These are phyloP conservation scores for Suillus weaverae DNA, from an alignment of 768 basidiomycete genomes.

Conservation along the genomic window DNA sequence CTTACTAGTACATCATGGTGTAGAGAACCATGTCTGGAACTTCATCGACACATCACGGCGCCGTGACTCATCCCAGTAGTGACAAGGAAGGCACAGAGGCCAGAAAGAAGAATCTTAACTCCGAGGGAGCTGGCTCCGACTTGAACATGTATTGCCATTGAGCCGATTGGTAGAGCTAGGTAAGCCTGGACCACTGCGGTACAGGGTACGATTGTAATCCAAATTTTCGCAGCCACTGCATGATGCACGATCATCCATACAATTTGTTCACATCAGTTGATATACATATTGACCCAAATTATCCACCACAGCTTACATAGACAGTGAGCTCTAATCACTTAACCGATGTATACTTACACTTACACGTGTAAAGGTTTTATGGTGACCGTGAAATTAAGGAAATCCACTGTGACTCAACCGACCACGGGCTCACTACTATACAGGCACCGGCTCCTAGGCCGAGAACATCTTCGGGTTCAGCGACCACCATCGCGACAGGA, in stretches of 20 bases:
- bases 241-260: neutral
- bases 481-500: neutral
- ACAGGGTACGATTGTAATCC: neutral
- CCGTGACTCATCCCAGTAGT: neutral
- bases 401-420: neutral
- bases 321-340: neutral
- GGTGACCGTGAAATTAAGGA: neutral
- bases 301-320: neutral
- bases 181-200: neutral
- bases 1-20: no score
- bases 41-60: no score
- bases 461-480: neutral
- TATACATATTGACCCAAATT: neutral
- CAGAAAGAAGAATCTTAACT: no score
- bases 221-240: neutral
- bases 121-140: neutral
- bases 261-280: neutral
- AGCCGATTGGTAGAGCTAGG: no score
- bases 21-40: no score
- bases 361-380: neutral
- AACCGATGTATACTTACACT: neutral
- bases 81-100: neutral
- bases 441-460: neutral
- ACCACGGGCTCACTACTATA: neutral
- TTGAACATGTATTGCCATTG: neutral